These are phyloP conservation scores for Arthrinium puccinioides DNA, from an alignment of 2,329 filamentous ascomycete species.

Conservation along the genomic window DNA sequence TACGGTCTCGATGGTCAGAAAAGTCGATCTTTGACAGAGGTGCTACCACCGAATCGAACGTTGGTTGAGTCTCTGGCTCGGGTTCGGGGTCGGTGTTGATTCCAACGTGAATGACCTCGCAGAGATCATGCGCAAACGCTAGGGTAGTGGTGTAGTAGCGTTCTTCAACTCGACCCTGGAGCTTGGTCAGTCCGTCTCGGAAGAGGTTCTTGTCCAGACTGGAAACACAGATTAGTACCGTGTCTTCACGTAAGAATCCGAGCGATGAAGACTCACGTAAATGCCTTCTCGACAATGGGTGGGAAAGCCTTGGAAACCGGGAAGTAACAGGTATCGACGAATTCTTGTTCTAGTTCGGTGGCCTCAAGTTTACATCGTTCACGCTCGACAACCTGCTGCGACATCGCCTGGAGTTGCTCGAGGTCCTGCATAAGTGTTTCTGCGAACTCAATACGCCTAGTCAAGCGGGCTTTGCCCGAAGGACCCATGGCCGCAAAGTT, in stretches of 20 bases:
- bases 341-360: slow-evolving; percentile 65
- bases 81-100: slow-evolving; percentile 37
- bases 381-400: slow-evolving; percentile 63
- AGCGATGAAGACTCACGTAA: slow-evolving; percentile 56
- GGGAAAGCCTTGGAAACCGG: slow-evolving; percentile 71
- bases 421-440: slow-evolving; percentile 69
- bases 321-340: slow-evolving; percentile 88
- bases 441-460: slow-evolving; percentile 83
- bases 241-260: slow-evolving; percentile 8
- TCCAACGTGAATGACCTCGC: slow-evolving; percentile 43
- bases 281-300: slow-evolving; percentile 73
- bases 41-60: slow-evolving; percentile 31
- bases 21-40: slow-evolving; percentile 45
- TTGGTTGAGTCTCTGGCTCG: slow-evolving; percentile 15
- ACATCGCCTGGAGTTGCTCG: slow-evolving; percentile 64
- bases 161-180: slow-evolving; percentile 46
- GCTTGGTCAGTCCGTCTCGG: slow-evolving; percentile 37
- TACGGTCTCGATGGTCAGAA: slow-evolving; percentile 70
- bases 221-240: slow-evolving; percentile 26
- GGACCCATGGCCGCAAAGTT: slow-evolving; percentile 96
- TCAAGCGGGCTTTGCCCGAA: slow-evolving; percentile 68
- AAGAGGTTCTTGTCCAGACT: slow-evolving; percentile 62
- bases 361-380: slow-evolving; percentile 74
- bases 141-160: slow-evolving; percentile 52
- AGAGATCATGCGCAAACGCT: slow-evolving; percentile 49